Base-by-base conservation (phyloP, 139 green algal species). In the Chlorella sorokiniana region DNA sequence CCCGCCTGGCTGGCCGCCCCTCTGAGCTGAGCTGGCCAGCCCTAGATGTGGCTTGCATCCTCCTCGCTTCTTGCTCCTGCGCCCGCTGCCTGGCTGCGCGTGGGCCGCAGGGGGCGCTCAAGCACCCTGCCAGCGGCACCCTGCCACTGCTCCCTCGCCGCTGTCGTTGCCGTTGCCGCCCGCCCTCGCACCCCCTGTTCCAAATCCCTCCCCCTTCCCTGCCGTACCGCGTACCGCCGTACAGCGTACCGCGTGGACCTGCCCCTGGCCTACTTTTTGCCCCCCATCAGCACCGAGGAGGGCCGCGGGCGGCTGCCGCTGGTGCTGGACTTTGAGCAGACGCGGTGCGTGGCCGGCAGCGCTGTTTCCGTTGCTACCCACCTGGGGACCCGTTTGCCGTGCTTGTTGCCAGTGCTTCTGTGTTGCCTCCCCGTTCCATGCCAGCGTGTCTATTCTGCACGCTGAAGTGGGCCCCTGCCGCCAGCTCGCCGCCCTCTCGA, bases 231-330 rank as follows among this genome's bases (percentile, higher is more conserved):
- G n/a, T n/a, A n/a, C n/a, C n/a, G n/a, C n/a, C n/a, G n/a, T n/a
- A n/a, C 70, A 79, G 72, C 68, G 52, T 63, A 68, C 31, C 33
- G 25, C 35, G 51, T 79, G 5, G 48, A 35, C 51, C 72, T 79
- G 72, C 72, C 72, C 35, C 72, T 79, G 23, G 72, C 72, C 51
- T 79, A 69, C 72, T 79, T 69, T 52, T 51, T 79, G 72, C 42
- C 72, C 16, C 72, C 72, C 72, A 68, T 79, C 72, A 54, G 20
- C 35, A 9, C 1, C 31, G 14, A 11, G 22, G 56, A 65, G 6
- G 38, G 23, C 10, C 51, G 51, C 35, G 72, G 72, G n/a, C 72
- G 48, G 51, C 72, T 79, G 37, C 38, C 52, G 23, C 33, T 79
- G 16, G n/a, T 37, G 22, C 72, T 79, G 52, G 72, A 79, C 52